Evolutionary conservation across 768 basidiomycete species (phyloP).

Genomic region (Kwoniella mangroviensis): DNA sequence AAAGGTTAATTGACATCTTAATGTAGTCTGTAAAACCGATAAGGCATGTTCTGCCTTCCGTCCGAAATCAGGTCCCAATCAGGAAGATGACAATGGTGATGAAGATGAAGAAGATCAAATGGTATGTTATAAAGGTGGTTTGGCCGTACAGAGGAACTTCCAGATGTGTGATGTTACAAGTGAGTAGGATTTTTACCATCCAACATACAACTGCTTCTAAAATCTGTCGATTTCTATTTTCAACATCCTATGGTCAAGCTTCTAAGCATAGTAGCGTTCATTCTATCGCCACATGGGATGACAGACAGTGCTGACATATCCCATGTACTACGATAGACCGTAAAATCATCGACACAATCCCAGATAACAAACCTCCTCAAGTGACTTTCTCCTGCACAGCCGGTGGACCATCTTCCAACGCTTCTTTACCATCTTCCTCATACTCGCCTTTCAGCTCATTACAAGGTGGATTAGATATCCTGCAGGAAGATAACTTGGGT

Average conservation of each 20-base stretch:
- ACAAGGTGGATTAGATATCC: slow-evolving; percentile 4
- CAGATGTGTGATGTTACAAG: slow-evolving; percentile 99
- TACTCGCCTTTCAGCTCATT: slow-evolving; percentile 34
- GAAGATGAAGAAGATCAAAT: slow-evolving; percentile 66
- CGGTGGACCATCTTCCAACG: slow-evolving; percentile 49
- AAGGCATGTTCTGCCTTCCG: slow-evolving; percentile 79
- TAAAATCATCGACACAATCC: slow-evolving; percentile 93
- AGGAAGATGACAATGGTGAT: slow-evolving; percentile 59
- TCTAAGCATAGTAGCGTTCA: too few relatives aligned
- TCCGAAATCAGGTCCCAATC: slow-evolving; percentile 44
- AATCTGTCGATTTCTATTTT: too few relatives aligned
- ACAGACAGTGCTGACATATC: slow-evolving; percentile 50
- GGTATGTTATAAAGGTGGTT: slow-evolving; percentile 92
- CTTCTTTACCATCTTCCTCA: slow-evolving; percentile 13
- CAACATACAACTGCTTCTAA: slow-evolving; percentile 71
- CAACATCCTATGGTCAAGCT: too few relatives aligned
- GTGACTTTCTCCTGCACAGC: slow-evolving; percentile 86
- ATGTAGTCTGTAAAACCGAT: slow-evolving; percentile 80
- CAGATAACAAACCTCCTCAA: slow-evolving; percentile 80
- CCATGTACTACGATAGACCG: slow-evolving; percentile 66
- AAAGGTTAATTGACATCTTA: background rate
- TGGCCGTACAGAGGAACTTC: slow-evolving; percentile 91
- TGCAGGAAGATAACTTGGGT: slow-evolving; percentile 61
- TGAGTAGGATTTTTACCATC: slow-evolving; percentile 60
- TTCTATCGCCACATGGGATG: slow-evolving; percentile 47